Base-by-base conservation (phyloP, 1,284 basidiomycete species). In the Austroboletus niveus region DNA sequence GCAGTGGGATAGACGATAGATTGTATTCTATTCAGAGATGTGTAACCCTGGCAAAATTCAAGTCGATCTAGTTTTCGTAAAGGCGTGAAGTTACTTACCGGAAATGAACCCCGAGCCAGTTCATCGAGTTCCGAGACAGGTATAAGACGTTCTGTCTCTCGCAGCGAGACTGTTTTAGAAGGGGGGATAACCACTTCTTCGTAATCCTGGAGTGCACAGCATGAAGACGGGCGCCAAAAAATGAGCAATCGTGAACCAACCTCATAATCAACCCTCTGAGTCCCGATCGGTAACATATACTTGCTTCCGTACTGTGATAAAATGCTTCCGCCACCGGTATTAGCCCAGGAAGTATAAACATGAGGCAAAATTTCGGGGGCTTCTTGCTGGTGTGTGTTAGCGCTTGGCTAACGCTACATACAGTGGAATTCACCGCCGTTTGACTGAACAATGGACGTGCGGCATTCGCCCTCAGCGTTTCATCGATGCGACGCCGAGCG, bases 1-100 rank as follows among this genome's bases (percentile, higher is more conserved):
- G 95, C 97, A 3, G 92, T 92, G 0, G 92, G 89, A 70, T 90
- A 98, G 12, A 99, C 89, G 51, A 97, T 93, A 8, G 92, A 96
- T 68, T 99, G 97, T 56, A 99, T 89, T 56, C 97, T 82, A 66
- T 99, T 99, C 56, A 99, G 77, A 17, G 85, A 80, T 43, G 80
- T 75, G 66, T 99, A 99, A 27, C 92, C 92, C 85, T 94, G 51
- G n/a, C 35, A 49, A 10, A 49, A 45, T 34, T 40, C 50, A 29
- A 50, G 45, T 20, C 48, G 50, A 57, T 42, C 2, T 30, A 17
- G 35, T 31, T 22, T 15, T n/a, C 5, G 36, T 40, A 40, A 32
- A 43, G 24, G 31, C 22, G 15, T 5, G 15, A 48, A n/a, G 12
- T 14, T 36, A 64, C 84, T 62, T 62, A 94, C 92, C 1, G 89